Evolutionary conservation across 345 rosid species (phyloP).

Genomic region (Boechera stricta): DNA sequence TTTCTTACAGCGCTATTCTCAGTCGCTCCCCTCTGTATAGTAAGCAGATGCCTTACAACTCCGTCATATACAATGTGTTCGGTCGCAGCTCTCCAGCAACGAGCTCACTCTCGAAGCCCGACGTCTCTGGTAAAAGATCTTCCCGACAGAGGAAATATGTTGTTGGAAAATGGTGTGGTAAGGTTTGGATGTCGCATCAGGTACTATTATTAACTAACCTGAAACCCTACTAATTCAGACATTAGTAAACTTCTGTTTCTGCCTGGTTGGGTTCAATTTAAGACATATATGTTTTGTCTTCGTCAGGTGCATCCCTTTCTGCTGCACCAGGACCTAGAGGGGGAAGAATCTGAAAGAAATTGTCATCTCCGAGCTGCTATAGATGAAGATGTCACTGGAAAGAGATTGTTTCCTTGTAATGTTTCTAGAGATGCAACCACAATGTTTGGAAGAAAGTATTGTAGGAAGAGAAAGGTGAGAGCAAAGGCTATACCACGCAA

Average conservation of each 20-base stretch:
- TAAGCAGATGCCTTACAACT: slow-evolving; percentile 96
- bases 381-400: slow-evolving; percentile 58
- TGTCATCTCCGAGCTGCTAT: slow-evolving; percentile 43
- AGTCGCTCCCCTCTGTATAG: slow-evolving; percentile 83
- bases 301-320: slow-evolving; percentile 80
- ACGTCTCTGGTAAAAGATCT: slow-evolving; percentile 56
- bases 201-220: slow-evolving; percentile 39
- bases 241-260: slow-evolving; percentile 19
- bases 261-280: background rate
- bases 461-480: slow-evolving; percentile 69
- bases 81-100: slow-evolving; percentile 68
- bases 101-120: slow-evolving; percentile 53
- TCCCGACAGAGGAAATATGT: slow-evolving; percentile 74
- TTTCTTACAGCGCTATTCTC: slow-evolving; percentile 81
- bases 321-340: slow-evolving; percentile 56
- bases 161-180: slow-evolving; percentile 98
- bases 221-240: slow-evolving; percentile 9
- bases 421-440: slow-evolving; percentile 45
- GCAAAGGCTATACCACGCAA: slow-evolving; percentile 50
- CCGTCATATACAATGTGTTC: slow-evolving; percentile 79
- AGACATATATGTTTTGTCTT: slow-evolving; percentile 39
- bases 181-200: slow-evolving; percentile 97
- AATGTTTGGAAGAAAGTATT: slow-evolving; percentile 54
- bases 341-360: slow-evolving; percentile 61
- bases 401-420: slow-evolving; percentile 33